These are phyloP conservation scores for Ceratocystis harringtonii DNA, from an alignment of 2,329 filamentous ascomycete species.

Conservation along the genomic window DNA sequence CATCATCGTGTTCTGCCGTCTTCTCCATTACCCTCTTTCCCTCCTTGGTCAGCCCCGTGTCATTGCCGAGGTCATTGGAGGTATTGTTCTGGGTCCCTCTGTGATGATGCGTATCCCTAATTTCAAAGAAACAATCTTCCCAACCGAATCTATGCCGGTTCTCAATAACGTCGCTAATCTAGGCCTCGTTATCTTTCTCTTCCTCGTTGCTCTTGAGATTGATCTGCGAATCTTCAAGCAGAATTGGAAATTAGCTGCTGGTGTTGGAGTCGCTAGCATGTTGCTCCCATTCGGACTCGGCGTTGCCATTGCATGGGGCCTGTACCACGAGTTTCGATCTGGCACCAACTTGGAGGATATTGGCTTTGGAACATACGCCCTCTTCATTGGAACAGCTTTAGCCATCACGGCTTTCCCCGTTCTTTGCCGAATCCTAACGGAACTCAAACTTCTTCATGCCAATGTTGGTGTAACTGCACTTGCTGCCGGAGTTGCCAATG, in stretches of 20 bases:
- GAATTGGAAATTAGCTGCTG: conserved; percentile 68
- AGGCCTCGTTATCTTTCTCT: conserved; percentile 71
- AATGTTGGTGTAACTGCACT: conserved; percentile 78
- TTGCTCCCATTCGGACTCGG: conserved; percentile 69
- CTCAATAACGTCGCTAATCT: conserved; percentile 46
- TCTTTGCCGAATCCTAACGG: conserved; percentile 81
- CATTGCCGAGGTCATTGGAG: conserved; percentile 74
- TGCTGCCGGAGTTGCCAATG: conserved; percentile 83
- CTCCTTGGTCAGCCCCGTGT: conserved; percentile 67
- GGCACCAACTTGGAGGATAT: conserved; percentile 29
- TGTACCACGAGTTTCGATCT: conserved; percentile 56
- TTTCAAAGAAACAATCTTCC: conserved; percentile 65
- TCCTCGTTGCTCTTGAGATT: conserved; percentile 76
- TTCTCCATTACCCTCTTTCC: conserved; percentile 59
- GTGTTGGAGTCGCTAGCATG: conserved; percentile 69
- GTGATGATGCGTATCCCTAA: conserved; percentile 75
- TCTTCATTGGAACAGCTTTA: conserved; percentile 83
- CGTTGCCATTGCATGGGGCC: conserved; percentile 62
- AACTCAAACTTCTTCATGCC: conserved; percentile 71
- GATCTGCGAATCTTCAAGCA: conserved; percentile 61
- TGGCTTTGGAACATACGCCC: conserved; percentile 39
- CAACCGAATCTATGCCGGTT: conserved; percentile 52
- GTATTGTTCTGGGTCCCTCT: conserved; percentile 71
- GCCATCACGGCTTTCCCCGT: conserved; percentile 88
- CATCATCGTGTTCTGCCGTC: conserved; percentile 33